Base-by-base conservation (phyloP, 805 yeast genomes). In the Monosporozyma siamensis region DNA sequence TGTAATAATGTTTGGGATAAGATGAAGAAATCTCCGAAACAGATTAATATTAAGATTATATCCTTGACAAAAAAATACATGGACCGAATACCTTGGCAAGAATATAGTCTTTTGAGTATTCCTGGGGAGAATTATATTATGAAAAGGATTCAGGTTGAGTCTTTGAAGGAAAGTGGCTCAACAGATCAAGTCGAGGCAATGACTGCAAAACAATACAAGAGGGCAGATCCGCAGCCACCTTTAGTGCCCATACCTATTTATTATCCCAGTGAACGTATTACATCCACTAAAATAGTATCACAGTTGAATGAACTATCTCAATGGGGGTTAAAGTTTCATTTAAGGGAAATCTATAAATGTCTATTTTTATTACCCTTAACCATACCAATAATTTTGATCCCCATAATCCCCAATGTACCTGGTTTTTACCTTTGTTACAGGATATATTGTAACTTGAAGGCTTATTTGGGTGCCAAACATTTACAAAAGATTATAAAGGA, bases 331-430 rank as follows among this genome's bases (percentile, higher is more conserved):
- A 50, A 66, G 1, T 66, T 67, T 38, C 95, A 89, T 54, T 62
- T 61, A 40, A 79, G 73, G 53, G 72, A 74, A 51, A 70, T 82
- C 48, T 38, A 74, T 2, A 49, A 67, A 30, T 76, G 82, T 49
- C 69, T 75, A 1, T 45, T 80, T 12, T 78, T 78, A 3, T 61
- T 90, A 3, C 97, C 97, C 2, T 48, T 89, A 36, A 78, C 94
- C 0, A 51, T 86, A 3, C 97, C 97, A 2, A 59, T 89, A 34
- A 88, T 86, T 0, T 52, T 87, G 34, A 56, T 90, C 0, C 97
- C 97, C 0, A 69, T 89, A n/a, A 59, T 88, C 3, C 97, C 97
- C 17, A 89, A 89, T 53, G 75, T 89, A 17, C 97, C 97, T 0
- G 95, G 95, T 0, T 82, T 90, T 55, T 90, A 87, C 54, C 63